Percentiles rank a stretch among this genome's conserved stretches.
These are phyloP conservation scores for Cinchona pubescens DNA, from an alignment of 257 asterid species.

Conservation along the genomic window DNA sequence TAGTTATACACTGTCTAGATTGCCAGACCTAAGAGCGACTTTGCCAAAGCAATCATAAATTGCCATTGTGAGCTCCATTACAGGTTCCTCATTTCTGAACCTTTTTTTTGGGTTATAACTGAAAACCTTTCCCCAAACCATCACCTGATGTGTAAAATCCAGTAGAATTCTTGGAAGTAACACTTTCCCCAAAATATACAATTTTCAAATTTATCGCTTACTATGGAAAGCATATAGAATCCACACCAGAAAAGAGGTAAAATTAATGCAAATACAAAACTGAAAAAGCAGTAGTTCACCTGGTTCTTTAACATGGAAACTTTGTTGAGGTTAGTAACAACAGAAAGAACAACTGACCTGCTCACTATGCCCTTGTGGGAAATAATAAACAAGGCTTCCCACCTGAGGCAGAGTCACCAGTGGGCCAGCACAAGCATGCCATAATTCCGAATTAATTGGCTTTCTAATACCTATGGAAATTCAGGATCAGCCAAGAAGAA, in stretches of 20 bases:
- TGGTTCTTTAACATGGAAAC: not conserved
- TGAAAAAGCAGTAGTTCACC: not conserved
- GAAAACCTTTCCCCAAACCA: not conserved
- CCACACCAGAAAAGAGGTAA: not conserved
- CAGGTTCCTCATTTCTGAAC: not conserved
- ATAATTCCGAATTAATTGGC: constrained; percentile 66
- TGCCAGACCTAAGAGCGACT: not conserved
- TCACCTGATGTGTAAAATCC: not conserved
- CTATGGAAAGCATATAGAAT: not conserved
- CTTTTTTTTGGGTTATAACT: not conserved
- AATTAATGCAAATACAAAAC: not conserved
- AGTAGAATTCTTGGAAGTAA: not conserved
- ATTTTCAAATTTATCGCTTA: not conserved
- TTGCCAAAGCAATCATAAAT: not conserved
- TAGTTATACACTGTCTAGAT: not conserved
- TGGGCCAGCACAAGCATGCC: constrained; percentile 97
- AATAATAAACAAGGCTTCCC: constrained; percentile 84
- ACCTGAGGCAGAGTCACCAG: constrained; percentile 78
- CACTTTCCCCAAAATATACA: not conserved
- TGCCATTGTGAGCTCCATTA: not conserved
- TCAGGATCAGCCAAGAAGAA: constrained; percentile 17
- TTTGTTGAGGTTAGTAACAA: not conserved
- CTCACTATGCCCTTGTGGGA: constrained; percentile 90
- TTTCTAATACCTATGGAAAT: constrained; percentile 45
- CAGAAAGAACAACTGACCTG: constrained; percentile 44